Conservation (phyloP, 73 alveolate genomes). For the Paraurostyla sp. region DNA sequence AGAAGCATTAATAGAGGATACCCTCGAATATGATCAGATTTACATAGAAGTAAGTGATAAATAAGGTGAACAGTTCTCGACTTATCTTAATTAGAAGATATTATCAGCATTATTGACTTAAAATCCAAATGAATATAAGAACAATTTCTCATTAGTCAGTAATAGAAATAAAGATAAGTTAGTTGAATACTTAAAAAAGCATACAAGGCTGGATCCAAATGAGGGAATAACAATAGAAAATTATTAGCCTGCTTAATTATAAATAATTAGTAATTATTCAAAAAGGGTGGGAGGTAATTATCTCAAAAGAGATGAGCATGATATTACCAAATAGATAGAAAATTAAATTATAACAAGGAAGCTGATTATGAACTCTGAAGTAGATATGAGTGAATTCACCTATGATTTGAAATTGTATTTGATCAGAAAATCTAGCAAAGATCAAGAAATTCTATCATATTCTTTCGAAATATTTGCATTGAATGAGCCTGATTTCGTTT, state of each 20-base stretch:
- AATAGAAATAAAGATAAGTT: conserved; percentile 8
- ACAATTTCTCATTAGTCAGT: neutral
- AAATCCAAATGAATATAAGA: conserved; percentile 44
- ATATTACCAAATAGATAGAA: neutral
- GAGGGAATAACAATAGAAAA: neutral
- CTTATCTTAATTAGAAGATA: neutral
- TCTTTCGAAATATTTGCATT: conserved; percentile 51
- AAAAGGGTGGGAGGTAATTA: conserved; percentile 15
- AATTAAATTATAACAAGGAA: neutral
- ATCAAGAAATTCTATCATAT: neutral
- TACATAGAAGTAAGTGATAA: conserved; percentile 13
- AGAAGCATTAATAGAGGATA: conserved; percentile 47
- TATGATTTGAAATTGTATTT: conserved; percentile 53
- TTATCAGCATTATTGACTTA: neutral
- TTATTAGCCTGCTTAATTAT: neutral
- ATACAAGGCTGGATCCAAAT: neutral
- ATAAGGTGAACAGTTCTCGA: neutral
- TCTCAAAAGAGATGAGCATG: conserved; percentile 10
- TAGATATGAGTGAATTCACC: conserved; percentile 58
- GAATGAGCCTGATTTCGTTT: conserved; percentile 57
- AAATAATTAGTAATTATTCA: neutral
- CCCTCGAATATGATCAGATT: conserved; percentile 27
- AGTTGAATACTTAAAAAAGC: conserved; percentile 12
- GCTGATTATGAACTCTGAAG: conserved; percentile 16
- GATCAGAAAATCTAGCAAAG: neutral